phyloP scores from a whole-genome alignment of 306 rosid genomes.

The Dicorynia guianensis region DNA sequence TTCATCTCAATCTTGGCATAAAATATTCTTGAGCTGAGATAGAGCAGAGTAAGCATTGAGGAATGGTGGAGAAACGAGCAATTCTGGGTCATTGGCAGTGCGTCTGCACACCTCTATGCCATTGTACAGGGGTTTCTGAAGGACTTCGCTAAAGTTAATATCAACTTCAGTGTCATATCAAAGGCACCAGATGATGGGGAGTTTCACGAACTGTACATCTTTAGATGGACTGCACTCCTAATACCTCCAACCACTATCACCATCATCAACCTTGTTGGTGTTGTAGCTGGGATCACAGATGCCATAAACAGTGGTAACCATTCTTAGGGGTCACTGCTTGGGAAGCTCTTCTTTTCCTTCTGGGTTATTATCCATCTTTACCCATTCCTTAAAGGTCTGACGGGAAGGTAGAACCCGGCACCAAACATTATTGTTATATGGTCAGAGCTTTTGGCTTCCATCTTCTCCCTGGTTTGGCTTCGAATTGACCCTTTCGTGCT shows the following conservation, averaged over 20 bases:
- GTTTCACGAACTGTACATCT: conserved; percentile 75
- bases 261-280: conserved; percentile 82
- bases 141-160: conserved; percentile 66
- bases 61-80: conserved; percentile 99
- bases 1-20: conserved; percentile 82
- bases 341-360: conserved; percentile 89
- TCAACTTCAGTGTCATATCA: conserved; percentile 73
- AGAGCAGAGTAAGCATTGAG: conserved; percentile 96
- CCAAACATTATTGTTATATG: conserved; percentile 92
- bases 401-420: conserved; percentile 96
- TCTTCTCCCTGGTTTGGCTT: conserved; percentile 97
- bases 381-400: conserved; percentile 95
- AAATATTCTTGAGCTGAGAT: conserved; percentile 86
- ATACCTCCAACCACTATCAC: conserved; percentile 91
- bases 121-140: conserved; percentile 71
- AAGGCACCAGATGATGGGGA: conserved; percentile 84
- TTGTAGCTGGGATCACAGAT: conserved; percentile 94
- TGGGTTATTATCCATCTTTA: conserved; percentile 96
- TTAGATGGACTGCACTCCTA: conserved; percentile 87
- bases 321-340: conserved; percentile 90
- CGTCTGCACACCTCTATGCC: conserved; percentile 87
- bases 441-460: conserved; percentile 97
- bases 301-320: conserved; percentile 91
- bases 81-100: conserved; percentile 97
- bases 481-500: conserved; percentile 92